Conservation (phyloP, 2,329 filamentous ascomycete species). For the Talaromyces sp. region DNA sequence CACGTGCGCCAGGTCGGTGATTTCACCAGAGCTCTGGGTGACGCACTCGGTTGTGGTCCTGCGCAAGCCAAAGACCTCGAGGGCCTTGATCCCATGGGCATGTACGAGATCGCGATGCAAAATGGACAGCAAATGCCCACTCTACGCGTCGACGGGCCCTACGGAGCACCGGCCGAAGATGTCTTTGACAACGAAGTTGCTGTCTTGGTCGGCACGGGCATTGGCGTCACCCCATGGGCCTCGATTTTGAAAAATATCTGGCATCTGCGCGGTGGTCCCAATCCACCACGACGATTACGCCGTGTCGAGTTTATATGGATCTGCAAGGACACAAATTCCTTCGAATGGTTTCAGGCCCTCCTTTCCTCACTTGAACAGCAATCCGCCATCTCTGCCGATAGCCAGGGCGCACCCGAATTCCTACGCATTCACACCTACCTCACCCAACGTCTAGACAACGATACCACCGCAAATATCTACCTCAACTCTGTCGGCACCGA, state of each 20-base stretch:
- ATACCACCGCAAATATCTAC: constrained; percentile 94
- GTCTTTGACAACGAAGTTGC: constrained; percentile 89
- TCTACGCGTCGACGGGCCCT: constrained; percentile 88
- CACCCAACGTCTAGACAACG: constrained; percentile 84
- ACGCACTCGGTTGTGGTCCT: constrained; percentile 84
- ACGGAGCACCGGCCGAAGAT: constrained; percentile 93
- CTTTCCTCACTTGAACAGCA: constrained; percentile 86
- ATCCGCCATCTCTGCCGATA: constrained; percentile 62
- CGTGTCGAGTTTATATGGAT: constrained; percentile 99
- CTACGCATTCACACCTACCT: constrained; percentile 97
- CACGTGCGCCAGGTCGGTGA: constrained; percentile 96
- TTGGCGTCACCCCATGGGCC: constrained; percentile 80
- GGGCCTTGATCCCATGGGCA: constrained; percentile 82
- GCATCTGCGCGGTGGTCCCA: constrained; percentile 85
- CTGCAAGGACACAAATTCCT: constrained; percentile 89
- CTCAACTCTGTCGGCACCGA: constrained; percentile 88
- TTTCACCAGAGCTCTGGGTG: constrained; percentile 88
- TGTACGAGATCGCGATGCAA: constrained; percentile 95
- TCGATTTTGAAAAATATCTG: constrained; percentile 96
- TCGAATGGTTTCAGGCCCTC: constrained; percentile 98
- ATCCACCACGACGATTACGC: constrained; percentile 80
- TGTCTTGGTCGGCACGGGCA: constrained; percentile 73
- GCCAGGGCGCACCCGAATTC: constrained; percentile 61
- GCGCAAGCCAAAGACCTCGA: constrained; percentile 88
- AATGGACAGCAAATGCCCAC: constrained; percentile 89